Evolutionary conservation across 139 green algal species (phyloP).

Genomic region (Haematococcus lacustris): DNA sequence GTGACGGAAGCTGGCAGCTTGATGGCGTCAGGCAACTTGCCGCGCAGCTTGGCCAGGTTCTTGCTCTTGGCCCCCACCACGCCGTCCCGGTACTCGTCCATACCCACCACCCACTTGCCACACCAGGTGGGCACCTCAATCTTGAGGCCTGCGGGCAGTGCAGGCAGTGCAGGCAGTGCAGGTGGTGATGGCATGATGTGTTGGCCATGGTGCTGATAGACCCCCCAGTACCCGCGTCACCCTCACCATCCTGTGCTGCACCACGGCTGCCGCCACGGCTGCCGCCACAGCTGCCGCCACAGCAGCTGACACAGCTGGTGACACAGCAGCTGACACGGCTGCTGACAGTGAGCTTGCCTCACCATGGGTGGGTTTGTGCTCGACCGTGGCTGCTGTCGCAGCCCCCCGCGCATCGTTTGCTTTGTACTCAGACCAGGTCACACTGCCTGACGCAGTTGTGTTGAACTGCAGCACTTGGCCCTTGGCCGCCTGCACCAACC

Average conservation of each 20-base stretch:
- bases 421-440: constrained; percentile 57
- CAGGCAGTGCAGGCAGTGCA: too few relatives aligned
- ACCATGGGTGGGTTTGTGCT: background rate
- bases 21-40: constrained; percentile 82
- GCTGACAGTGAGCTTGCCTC: too few relatives aligned
- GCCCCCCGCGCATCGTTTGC: background rate
- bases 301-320: too few relatives aligned
- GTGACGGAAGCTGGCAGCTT: constrained; percentile 81
- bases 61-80: constrained; percentile 95
- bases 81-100: constrained; percentile 78
- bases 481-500: background rate
- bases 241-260: too few relatives aligned
- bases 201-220: too few relatives aligned
- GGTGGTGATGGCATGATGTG: too few relatives aligned
- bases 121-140: constrained; percentile 56
- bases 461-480: constrained; percentile 48
- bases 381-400: background rate
- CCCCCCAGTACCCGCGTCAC: too few relatives aligned
- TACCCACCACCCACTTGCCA: constrained; percentile 81
- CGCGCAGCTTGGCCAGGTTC: constrained; percentile 84
- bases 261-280: too few relatives aligned
- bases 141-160: constrained; percentile 30
- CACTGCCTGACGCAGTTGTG: constrained; percentile 64
- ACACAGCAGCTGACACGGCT: too few relatives aligned
- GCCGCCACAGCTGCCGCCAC: too few relatives aligned